A percentile compares a stretch with the other conserved stretches of the same genome.
Evolutionary conservation across 805 yeast species (phyloP).

Genomic region (Cephaloascus fragrans): DNA sequence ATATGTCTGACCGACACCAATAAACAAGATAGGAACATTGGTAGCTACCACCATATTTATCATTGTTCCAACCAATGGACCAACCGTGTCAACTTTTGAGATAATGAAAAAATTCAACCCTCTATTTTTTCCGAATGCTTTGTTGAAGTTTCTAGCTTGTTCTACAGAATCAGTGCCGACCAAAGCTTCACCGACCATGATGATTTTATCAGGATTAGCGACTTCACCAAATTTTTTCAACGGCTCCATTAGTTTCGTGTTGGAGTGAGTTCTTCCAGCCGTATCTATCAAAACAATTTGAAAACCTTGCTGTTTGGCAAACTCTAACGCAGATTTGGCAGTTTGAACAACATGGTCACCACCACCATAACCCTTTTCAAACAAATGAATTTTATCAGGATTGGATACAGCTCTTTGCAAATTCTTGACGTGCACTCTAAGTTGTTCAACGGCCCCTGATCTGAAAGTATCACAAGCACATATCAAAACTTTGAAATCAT

Average conservation of each 20-base stretch:
- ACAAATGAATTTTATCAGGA: constrained; percentile 57
- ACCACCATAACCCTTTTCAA: constrained; percentile 94
- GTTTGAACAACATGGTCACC: constrained; percentile 90
- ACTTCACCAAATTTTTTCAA: constrained; percentile 90
- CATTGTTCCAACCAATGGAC: constrained; percentile 92
- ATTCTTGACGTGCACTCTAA: constrained; percentile 87
- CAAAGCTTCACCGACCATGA: constrained; percentile 97
- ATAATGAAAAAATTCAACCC: constrained; percentile 83
- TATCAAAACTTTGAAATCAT: constrained; percentile 74
- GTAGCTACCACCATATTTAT: constrained; percentile 97
- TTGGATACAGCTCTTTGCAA: constrained; percentile 54
- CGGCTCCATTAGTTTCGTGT: constrained; percentile 91
- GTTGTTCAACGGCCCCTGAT: constrained; percentile 97
- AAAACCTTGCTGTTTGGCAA: constrained; percentile 58
- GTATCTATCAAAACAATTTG: constrained; percentile 93
- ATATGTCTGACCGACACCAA: constrained; percentile 95
- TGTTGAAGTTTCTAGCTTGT: constrained; percentile 88
- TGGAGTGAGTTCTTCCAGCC: constrained; percentile 96
- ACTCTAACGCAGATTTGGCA: constrained; percentile 82
- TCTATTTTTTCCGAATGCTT: constrained; percentile 81
- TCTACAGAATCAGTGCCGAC: constrained; percentile 97
- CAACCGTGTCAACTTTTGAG: constrained; percentile 95
- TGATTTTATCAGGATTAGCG: constrained; percentile 91
- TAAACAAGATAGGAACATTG: constrained; percentile 87
- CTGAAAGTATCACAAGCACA: constrained; percentile 98